These are phyloP conservation scores for Trypanosoma theileri DNA, from an alignment of 208 protist species.

Conservation along the genomic window DNA sequence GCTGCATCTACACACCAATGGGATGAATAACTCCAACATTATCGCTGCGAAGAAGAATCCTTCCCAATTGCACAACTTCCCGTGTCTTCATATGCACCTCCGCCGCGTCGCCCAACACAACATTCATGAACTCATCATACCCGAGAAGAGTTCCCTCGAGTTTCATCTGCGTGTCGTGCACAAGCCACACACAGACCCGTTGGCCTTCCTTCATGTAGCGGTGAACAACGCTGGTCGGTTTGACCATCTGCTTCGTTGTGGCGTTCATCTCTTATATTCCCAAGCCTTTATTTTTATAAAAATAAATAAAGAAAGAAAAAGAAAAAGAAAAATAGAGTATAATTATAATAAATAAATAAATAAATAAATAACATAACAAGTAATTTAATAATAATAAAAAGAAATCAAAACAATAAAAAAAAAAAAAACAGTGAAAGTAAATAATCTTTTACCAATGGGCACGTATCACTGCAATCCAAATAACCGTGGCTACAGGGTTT, in stretches of 20 bases:
- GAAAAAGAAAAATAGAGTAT: background rate
- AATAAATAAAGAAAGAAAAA: background rate
- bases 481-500: too few relatives aligned
- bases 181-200: constrained; percentile 84
- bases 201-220: constrained; percentile 75
- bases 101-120: constrained; percentile 86
- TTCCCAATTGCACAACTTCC: constrained; percentile 62
- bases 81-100: constrained; percentile 85
- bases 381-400: background rate
- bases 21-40: constrained; percentile 90
- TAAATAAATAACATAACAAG: background rate
- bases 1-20: constrained; percentile 68
- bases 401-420: background rate
- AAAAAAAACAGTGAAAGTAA: background rate
- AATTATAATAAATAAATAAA: background rate
- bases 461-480: too few relatives aligned
- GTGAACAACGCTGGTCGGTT: constrained; percentile 69
- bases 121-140: constrained; percentile 95
- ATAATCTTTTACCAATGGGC: too few relatives aligned
- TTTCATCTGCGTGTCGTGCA: constrained; percentile 75
- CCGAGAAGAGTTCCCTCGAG: constrained; percentile 85
- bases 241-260: constrained; percentile 81
- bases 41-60: constrained; percentile 92
- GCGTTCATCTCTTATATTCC: constrained; percentile 29
- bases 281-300: background rate